phyloP scores from a whole-genome alignment of 2,329 filamentous ascomycete species.

The Epicoccum nigrum region DNA sequence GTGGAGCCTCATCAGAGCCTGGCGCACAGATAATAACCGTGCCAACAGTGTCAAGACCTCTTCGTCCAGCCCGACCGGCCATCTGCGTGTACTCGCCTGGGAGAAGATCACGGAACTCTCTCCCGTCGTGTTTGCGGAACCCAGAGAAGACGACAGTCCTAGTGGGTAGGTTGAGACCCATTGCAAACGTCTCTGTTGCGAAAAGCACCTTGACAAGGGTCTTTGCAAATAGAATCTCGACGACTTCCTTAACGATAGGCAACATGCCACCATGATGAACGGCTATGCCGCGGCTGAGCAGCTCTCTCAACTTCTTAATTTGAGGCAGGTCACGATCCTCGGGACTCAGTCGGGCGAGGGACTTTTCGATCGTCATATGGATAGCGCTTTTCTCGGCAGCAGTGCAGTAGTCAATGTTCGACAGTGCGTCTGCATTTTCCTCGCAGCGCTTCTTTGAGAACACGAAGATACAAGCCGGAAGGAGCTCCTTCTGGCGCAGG shows the following conservation, averaged over 20 bases:
- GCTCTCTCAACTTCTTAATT: slow-evolving; percentile 83
- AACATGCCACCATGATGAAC: slow-evolving; percentile 94
- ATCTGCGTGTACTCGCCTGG: slow-evolving; percentile 99
- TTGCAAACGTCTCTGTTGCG: slow-evolving; percentile 97
- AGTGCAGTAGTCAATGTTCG: slow-evolving; percentile 93
- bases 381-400: slow-evolving; percentile 94
- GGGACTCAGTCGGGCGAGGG: slow-evolving; percentile 84
- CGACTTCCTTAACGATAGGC: slow-evolving; percentile 96
- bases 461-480: slow-evolving; percentile 96
- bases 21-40: slow-evolving; percentile 90
- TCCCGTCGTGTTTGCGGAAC: slow-evolving; percentile 94
- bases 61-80: slow-evolving; percentile 90
- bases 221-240: slow-evolving; percentile 94
- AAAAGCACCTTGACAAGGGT: slow-evolving; percentile 96
- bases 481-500: slow-evolving; percentile 81
- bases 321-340: slow-evolving; percentile 92
- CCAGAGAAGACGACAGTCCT: slow-evolving; percentile 97
- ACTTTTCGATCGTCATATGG: slow-evolving; percentile 97
- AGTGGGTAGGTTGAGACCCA: slow-evolving; percentile 95
- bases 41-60: slow-evolving; percentile 90
- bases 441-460: slow-evolving; percentile 98
- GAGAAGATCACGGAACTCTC: slow-evolving; percentile 85
- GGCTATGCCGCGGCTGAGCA: slow-evolving; percentile 86
- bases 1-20: slow-evolving; percentile 84
- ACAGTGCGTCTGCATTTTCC: slow-evolving; percentile 93